Evolutionary conservation across 139 green algal species (phyloP).

Genomic region (Yamagishiella unicocca): DNA sequence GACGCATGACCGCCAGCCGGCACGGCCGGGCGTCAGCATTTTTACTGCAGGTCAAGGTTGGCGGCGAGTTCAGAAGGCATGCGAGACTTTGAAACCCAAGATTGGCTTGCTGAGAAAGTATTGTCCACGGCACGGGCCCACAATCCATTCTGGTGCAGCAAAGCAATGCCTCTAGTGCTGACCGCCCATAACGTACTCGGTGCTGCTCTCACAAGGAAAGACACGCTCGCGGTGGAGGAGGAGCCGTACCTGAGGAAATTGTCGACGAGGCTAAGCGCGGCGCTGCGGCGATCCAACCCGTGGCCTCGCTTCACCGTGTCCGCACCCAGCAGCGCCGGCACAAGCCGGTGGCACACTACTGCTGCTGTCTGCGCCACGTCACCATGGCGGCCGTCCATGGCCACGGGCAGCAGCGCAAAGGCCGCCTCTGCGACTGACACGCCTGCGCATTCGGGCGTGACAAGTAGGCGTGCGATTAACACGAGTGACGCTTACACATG

Average conservation of each 20-base stretch:
- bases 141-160: too few species aligned
- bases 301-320: conserved; percentile 18
- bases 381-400: conserved; percentile 68
- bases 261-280: conserved; percentile 53
- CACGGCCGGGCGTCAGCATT: not conserved
- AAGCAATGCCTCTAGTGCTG: too few species aligned
- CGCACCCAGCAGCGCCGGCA: conserved; percentile 55
- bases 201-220: too few species aligned
- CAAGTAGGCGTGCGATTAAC: too few species aligned
- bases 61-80: too few species aligned
- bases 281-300: conserved; percentile 29
- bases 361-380: conserved; percentile 49
- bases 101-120: too few species aligned
- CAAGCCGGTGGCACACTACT: conserved; percentile 63
- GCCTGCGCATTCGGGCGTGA: not conserved
- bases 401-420: conserved; percentile 49
- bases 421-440: conserved; percentile 42
- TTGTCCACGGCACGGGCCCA: too few species aligned
- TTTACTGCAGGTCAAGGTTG: too few species aligned
- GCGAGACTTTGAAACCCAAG: too few species aligned
- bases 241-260: conserved; percentile 60
- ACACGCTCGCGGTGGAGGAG: too few species aligned
- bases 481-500: too few species aligned
- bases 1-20: conserved; percentile 58
- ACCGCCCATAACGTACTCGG: too few species aligned